A percentile compares a stretch with the other conserved stretches of the same genome.
Conservation (phyloP, 805 yeast genomes). For the Clavispora phyllophila region DNA sequence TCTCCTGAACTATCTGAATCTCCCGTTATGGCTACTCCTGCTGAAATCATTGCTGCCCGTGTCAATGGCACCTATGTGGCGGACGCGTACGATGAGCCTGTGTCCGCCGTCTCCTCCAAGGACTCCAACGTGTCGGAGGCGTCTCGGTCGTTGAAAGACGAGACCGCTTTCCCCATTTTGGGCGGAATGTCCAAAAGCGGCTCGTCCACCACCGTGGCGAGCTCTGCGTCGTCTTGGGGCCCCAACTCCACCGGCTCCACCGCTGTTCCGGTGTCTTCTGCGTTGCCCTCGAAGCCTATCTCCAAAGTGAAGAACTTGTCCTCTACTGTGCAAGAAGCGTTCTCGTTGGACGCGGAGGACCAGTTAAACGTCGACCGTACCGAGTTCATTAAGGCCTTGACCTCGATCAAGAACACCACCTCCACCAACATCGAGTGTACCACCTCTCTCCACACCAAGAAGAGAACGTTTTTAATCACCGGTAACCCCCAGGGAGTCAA, state of each 20-base stretch:
- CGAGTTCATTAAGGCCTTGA: conserved; percentile 65
- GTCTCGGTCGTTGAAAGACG: conserved; percentile 44
- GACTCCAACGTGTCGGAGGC: conserved; percentile 8
- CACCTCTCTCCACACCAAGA: conserved; percentile 65
- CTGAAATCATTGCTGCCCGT: conserved; percentile 47
- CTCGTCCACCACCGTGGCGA: conserved; percentile 23
- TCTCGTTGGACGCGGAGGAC: conserved; percentile 65
- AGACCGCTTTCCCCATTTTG: conserved; percentile 60
- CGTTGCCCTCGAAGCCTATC: conserved; percentile 3
- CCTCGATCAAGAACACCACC: conserved; percentile 53
- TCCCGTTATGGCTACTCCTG: conserved; percentile 38
- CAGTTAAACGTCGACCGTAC: conserved; percentile 59
- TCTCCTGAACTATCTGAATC: background rate
- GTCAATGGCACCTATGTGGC: conserved; percentile 22
- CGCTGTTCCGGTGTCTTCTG: conserved; percentile 3
- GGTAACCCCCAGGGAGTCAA: conserved; percentile 67
- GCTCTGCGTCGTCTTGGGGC: conserved; percentile 37
- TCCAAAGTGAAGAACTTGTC: conserved; percentile 35
- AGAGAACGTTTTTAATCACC: conserved; percentile 76
- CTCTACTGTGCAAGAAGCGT: conserved; percentile 69
- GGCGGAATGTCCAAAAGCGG: conserved; percentile 37
- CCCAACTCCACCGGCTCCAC: conserved; percentile 20
- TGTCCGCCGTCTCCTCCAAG: conserved; percentile 8
- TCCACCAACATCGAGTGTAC: conserved; percentile 78
- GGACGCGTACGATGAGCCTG: conserved; percentile 12